These are phyloP conservation scores for Coemansia biformis DNA, from an alignment of 192 early-diverging fungal species.

Conservation along the genomic window DNA sequence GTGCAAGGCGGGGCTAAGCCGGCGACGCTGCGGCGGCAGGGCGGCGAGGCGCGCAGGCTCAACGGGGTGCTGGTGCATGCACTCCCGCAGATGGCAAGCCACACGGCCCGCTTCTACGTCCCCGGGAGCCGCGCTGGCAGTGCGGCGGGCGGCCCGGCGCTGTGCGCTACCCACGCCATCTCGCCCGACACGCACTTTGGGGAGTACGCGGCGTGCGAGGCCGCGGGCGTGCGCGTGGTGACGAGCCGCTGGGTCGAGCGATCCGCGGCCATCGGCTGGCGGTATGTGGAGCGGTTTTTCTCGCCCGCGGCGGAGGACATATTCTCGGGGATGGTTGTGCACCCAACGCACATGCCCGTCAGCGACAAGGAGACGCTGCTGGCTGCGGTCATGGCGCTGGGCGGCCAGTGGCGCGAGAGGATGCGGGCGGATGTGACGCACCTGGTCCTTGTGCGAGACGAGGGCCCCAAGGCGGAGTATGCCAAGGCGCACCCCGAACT, in stretches of 20 bases:
- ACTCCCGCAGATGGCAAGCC: slow-evolving; percentile 40
- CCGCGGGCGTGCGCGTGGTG: slow-evolving; percentile 33
- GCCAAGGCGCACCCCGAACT: slow-evolving; percentile 42
- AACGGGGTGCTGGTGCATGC: slow-evolving; percentile 37
- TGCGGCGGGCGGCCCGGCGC: not conserved
- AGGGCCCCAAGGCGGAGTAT: slow-evolving; percentile 47
- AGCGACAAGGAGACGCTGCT: slow-evolving; percentile 41
- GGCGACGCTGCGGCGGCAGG: slow-evolving; percentile 15
- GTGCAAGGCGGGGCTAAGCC: slow-evolving; percentile 28
- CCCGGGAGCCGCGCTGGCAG: not conserved
- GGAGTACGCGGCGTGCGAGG: slow-evolving; percentile 33
- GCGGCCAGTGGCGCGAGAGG: slow-evolving; percentile 46
- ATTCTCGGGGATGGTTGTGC: slow-evolving; percentile 48
- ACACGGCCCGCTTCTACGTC: slow-evolving; percentile 32
- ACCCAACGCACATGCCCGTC: slow-evolving; percentile 31
- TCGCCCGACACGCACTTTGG: slow-evolving; percentile 44
- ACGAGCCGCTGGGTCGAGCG: slow-evolving; percentile 44
- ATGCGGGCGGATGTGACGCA: slow-evolving; percentile 45
- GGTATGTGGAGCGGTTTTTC: slow-evolving; percentile 37
- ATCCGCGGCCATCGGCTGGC: slow-evolving; percentile 19
- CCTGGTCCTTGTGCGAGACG: slow-evolving; percentile 27
- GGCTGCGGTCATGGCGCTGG: slow-evolving; percentile 42
- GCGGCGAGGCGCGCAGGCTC: slow-evolving; percentile 9
- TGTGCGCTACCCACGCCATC: slow-evolving; percentile 30
- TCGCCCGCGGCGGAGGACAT: slow-evolving; percentile 27